Conservation (phyloP, 148 eudicot genomes). For the Silene uniflora region DNA sequence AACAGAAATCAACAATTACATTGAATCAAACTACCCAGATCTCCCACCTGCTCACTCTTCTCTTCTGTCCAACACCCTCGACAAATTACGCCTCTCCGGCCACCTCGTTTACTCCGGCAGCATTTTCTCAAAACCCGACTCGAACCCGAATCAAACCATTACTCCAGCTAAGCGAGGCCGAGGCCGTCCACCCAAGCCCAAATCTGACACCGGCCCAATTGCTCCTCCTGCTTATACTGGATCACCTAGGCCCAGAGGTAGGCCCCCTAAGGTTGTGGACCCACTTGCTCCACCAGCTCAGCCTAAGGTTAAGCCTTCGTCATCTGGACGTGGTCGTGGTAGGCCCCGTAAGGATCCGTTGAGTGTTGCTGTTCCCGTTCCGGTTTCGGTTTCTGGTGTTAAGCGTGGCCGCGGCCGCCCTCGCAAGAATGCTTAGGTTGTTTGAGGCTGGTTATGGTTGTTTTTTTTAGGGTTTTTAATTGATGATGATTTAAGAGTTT, state of each 20-base stretch:
- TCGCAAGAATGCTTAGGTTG: background rate
- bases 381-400: background rate
- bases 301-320: background rate
- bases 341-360: slow-evolving; percentile 1
- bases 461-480: background rate
- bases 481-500: no score
- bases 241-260: background rate
- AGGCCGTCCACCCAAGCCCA: slow-evolving; percentile 10
- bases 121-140: background rate
- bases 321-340: slow-evolving; percentile 10
- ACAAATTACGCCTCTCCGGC: background rate
- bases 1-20: slow-evolving; percentile 2
- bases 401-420: slow-evolving; percentile 12
- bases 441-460: background rate
- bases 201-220: background rate
- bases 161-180: background rate
- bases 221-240: background rate
- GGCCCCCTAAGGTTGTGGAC: slow-evolving; percentile 3
- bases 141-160: background rate
- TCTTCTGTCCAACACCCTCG: background rate
- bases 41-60: slow-evolving; percentile 13
- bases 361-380: background rate
- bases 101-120: background rate
- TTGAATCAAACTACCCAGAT: slow-evolving; percentile 15
- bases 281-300: background rate